Evolutionary conservation across 2,329 filamentous ascomycete species (phyloP), one percentile per base, ranked within the genome.

Genomic region (Ceratocystis destructans): DNA sequence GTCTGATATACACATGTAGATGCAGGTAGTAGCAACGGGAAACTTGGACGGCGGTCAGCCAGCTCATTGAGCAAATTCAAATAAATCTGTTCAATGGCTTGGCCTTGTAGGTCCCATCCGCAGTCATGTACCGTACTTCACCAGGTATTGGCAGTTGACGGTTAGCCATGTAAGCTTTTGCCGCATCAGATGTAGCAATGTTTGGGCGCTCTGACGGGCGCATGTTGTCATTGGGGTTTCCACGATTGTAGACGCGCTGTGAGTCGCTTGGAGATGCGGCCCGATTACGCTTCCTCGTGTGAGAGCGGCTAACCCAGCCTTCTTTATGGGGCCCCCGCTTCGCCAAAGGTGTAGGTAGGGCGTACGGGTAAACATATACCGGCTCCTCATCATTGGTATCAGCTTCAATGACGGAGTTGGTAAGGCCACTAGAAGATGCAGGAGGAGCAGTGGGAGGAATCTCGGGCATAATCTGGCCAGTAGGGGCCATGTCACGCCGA

Each of bases 371-470:
- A 2, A 59, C 28, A n/a, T 59, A 59, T 25, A 25, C 53, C 3
- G 53, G 53, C 25, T 59, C 53, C 12, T 59, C 53, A 33, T 59
- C 28, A 33, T 66, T 61, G 10, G 37, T 62, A 28, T 67, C 61
- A 22, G 59, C 28, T 44, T 66, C 59, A 37, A 67, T 67, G 28
- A 28, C 10, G 6, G 50, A n/a, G 50, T 64, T 64, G 5, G 33
- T 37, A 6, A 61, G 44, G 6, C 45, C 59, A n/a, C 64, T 65
- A 37, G 61, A 50, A 12, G 59, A 10, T 5, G 61, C 44, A 8
- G 65, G 22, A 45, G 61, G 20, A 8, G 48, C 55, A 4, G 61
- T 64, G 33, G 66, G 66, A 50, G 48, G 37, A 22, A 67, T 67
- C 37, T 61, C 48, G 15, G 66, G 66, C 25, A 67, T 22, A 45